phyloP scores from a whole-genome alignment of 176 grass and related monocot genomes.

The Bolboschoenus planiculmis region DNA sequence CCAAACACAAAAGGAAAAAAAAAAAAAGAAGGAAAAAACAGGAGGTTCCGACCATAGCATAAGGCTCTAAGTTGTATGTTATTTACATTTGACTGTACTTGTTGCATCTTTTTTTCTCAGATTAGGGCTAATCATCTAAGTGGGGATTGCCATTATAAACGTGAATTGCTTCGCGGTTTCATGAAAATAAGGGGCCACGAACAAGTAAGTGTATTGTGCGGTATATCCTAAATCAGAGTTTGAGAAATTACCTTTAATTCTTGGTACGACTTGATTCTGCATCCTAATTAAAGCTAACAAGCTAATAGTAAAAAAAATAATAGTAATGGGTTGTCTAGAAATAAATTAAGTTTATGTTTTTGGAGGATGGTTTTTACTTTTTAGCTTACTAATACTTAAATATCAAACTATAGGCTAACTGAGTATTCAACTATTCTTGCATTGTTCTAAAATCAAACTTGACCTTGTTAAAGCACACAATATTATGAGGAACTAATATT shows the following conservation, averaged over 20 bases:
- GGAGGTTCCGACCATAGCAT: neutral
- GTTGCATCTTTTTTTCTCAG: conserved; percentile 27
- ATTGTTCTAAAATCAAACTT: neutral
- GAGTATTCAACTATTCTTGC: neutral
- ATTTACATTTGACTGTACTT: conserved; percentile 5
- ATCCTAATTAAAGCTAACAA: neutral
- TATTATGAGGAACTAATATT: neutral
- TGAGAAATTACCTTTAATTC: neutral
- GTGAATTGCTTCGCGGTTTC: conserved; percentile 76
- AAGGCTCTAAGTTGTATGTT: neutral
- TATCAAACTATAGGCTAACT: neutral
- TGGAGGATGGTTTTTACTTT: neutral
- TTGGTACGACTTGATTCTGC: neutral
- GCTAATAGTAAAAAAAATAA: neutral
- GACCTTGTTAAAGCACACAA: neutral
- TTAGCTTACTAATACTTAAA: neutral
- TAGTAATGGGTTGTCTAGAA: neutral
- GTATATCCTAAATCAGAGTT: neutral
- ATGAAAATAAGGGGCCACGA: conserved; percentile 88
- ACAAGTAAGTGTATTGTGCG: conserved; percentile 45
- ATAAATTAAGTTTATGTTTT: neutral
- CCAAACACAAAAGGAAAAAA: neutral
- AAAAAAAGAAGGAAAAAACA: neutral
- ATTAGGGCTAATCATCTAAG: conserved; percentile 95
- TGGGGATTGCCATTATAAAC: conserved; percentile 91